A percentile compares a stretch with the other conserved stretches of the same genome.
phyloP scores from a whole-genome alignment of 2,329 filamentous ascomycete species.

The Fonsecaea erecta region DNA sequence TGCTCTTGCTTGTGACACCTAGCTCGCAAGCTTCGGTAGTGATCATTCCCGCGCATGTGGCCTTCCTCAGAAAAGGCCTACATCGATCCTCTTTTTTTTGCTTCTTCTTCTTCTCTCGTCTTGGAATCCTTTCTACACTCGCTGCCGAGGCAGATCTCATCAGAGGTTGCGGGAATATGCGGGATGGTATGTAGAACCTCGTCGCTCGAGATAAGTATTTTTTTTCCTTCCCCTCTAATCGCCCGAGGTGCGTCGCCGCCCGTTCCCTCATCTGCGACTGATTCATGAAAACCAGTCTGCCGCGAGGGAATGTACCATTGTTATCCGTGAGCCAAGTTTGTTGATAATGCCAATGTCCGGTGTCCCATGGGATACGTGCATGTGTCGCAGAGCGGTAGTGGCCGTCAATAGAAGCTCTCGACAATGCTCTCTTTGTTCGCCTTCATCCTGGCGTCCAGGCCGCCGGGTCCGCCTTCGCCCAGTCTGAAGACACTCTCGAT shows the following conservation, averaged over 20 bases:
- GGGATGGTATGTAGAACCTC: background rate
- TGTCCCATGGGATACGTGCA: background rate
- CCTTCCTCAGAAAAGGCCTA: background rate
- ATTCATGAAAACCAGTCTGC: background rate
- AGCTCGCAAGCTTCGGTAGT: background rate
- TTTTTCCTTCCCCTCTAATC: background rate
- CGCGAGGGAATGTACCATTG: background rate
- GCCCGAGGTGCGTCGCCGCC: background rate
- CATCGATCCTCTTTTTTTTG: background rate
- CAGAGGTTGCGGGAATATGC: background rate
- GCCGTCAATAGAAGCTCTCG: conserved; percentile 96
- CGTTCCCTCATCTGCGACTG: background rate
- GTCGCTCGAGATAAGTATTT: too few species aligned
- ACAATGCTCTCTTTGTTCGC: conserved; percentile 98
- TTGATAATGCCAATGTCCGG: background rate
- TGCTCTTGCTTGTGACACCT: too few species aligned
- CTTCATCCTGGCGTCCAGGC: conserved; percentile 62
- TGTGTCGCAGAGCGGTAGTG: background rate
- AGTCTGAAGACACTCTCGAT: conserved; percentile 95
- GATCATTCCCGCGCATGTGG: background rate
- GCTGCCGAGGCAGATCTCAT: background rate
- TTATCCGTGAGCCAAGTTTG: background rate
- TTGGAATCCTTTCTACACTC: background rate
- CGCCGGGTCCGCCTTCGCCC: conserved; percentile 77
- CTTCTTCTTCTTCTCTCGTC: background rate